These are phyloP conservation scores for Cephaloascus fragrans DNA, from an alignment of 805 yeast species.

Conservation along the genomic window DNA sequence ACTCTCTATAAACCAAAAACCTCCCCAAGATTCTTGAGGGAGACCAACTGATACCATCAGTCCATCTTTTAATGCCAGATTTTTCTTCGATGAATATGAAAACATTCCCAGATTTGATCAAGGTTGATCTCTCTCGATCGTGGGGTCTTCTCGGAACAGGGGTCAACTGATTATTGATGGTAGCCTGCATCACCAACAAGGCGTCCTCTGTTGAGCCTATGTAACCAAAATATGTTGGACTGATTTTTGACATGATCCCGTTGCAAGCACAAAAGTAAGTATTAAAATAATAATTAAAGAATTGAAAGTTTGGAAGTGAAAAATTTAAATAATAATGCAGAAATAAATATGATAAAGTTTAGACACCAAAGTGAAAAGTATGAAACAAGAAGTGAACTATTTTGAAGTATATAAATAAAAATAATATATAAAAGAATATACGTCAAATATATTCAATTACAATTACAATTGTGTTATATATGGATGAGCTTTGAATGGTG, in stretches of 20 bases:
- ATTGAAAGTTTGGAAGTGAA: too few relatives aligned
- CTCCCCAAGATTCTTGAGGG: slow-evolving; percentile 84
- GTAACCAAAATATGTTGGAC: slow-evolving; percentile 65
- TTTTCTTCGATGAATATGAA: slow-evolving; percentile 79
- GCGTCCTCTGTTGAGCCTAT: slow-evolving; percentile 82
- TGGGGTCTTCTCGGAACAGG: slow-evolving; percentile 73
- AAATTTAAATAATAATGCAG: too few relatives aligned
- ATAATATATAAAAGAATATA: too few relatives aligned
- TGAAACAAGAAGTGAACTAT: too few relatives aligned
- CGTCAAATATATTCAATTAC: too few relatives aligned
- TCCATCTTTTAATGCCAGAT: slow-evolving; percentile 88
- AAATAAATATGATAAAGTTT: too few relatives aligned
- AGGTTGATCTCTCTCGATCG: slow-evolving; percentile 57
- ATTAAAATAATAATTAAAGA: too few relatives aligned
- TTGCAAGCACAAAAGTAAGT: too few relatives aligned
- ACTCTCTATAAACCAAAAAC: slow-evolving; percentile 74
- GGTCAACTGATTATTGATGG: slow-evolving; percentile 46
- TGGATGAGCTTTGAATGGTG: too few relatives aligned
- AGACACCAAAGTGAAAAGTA: too few relatives aligned
- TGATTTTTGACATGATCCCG: slow-evolving; percentile 3
- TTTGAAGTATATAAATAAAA: too few relatives aligned
- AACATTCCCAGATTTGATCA: slow-evolving; percentile 69
- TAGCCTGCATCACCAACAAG: slow-evolving; percentile 70
- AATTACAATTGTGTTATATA: too few relatives aligned
- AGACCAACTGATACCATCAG: slow-evolving; percentile 93